A percentile compares a stretch with the other conserved stretches of the same genome.
phyloP scores from a whole-genome alignment of 306 rosid species.

The Prunus campanulata region DNA sequence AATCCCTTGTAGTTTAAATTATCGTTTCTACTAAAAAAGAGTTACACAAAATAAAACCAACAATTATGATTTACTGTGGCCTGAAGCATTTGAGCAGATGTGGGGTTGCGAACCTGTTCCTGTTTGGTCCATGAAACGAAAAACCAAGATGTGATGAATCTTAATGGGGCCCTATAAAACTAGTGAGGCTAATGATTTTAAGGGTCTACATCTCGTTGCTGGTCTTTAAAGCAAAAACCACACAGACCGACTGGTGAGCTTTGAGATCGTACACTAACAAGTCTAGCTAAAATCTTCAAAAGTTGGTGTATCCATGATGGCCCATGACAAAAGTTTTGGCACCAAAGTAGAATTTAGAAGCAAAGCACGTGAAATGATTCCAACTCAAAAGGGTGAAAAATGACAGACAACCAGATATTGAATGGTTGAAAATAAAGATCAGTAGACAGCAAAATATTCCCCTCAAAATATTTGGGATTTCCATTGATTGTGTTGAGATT shows the following conservation, averaged over 20 bases:
- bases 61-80: too few species aligned
- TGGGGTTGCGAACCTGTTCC: background rate
- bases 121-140: background rate
- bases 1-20: too few species aligned
- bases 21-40: too few species aligned
- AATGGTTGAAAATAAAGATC: background rate
- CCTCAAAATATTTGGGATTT: constrained; percentile 4
- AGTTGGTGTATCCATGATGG: background rate
- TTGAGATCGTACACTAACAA: background rate
- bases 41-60: too few species aligned
- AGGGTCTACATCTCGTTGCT: background rate
- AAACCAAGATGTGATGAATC: background rate
- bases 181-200: background rate
- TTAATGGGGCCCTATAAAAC: background rate
- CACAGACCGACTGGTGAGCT: background rate
- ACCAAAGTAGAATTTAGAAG: background rate
- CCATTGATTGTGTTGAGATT: constrained; percentile 8
- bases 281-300: background rate
- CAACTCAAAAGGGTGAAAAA: background rate
- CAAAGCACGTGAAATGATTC: constrained; percentile 13
- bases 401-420: background rate
- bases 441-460: constrained; percentile 3
- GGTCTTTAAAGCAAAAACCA: background rate
- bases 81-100: too few species aligned
- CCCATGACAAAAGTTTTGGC: background rate